Percentiles rank a stretch among this genome's conserved stretches.
phyloP scores from a whole-genome alignment of 2,329 filamentous ascomycete species.

The Penicillium brasilianum region DNA sequence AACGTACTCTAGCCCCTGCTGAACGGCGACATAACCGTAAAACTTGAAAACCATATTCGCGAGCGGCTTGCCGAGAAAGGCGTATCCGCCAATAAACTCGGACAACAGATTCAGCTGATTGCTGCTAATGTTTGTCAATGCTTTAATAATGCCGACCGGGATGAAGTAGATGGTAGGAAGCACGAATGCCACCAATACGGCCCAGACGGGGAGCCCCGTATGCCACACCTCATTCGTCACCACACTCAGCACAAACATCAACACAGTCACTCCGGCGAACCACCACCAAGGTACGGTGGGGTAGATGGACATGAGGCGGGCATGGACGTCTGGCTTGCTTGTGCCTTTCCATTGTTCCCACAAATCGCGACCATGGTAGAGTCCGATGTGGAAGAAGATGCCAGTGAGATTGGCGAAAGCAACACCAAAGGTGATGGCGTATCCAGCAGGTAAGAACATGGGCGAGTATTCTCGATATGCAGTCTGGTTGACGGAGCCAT shows the following conservation, averaged over 20 bases:
- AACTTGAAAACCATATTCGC: slow-evolving; percentile 71
- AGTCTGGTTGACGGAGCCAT: slow-evolving; percentile 62
- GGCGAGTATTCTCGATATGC: slow-evolving; percentile 70
- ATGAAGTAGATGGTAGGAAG: slow-evolving; percentile 54
- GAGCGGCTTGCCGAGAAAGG: slow-evolving; percentile 53
- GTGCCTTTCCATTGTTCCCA: slow-evolving; percentile 43
- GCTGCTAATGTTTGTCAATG: slow-evolving; percentile 55
- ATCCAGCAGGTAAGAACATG: slow-evolving; percentile 67
- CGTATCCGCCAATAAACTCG: slow-evolving; percentile 56
- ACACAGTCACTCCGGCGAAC: slow-evolving; percentile 47
- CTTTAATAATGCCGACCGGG: slow-evolving; percentile 56
- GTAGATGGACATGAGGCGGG: slow-evolving; percentile 51
- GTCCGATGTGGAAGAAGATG: slow-evolving; percentile 49
- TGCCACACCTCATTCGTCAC: slow-evolving; percentile 51
- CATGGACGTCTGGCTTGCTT: slow-evolving; percentile 48
- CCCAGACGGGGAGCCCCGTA: slow-evolving; percentile 53
- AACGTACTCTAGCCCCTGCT: slow-evolving; percentile 60
- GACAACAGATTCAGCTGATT: slow-evolving; percentile 56
- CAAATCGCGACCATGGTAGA: slow-evolving; percentile 47
- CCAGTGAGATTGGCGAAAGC: slow-evolving; percentile 71
- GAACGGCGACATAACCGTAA: slow-evolving; percentile 70
- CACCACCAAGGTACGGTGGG: slow-evolving; percentile 53
- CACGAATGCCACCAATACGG: slow-evolving; percentile 51
- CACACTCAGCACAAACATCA: slow-evolving; percentile 45
- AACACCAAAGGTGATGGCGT: slow-evolving; percentile 60